A percentile compares a stretch with the other conserved stretches of the same genome.
These are phyloP conservation scores for Diaporthe vaccinii DNA, from an alignment of 2,329 filamentous ascomycete genomes.

Conservation along the genomic window DNA sequence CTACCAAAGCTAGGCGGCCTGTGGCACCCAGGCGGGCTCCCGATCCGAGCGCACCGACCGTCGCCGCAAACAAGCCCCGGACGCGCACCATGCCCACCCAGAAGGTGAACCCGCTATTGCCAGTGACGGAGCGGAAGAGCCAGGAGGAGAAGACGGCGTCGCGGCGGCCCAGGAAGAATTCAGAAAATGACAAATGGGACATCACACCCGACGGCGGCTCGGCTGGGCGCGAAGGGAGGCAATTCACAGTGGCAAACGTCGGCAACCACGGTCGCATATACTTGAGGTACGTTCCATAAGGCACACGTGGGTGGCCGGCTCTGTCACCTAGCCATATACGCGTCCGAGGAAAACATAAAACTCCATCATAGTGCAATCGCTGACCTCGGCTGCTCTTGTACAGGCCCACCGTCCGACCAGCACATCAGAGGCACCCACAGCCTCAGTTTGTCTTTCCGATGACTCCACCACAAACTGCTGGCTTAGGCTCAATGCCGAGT, in stretches of 20 bases:
- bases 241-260: slow-evolving; percentile 86
- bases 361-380: not conserved
- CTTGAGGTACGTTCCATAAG: slow-evolving; percentile 71
- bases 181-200: slow-evolving; percentile 68
- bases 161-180: slow-evolving; percentile 61
- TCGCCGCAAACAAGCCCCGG: slow-evolving; percentile 45
- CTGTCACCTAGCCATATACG: not conserved
- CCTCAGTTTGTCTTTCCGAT: slow-evolving; percentile 72
- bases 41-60: slow-evolving; percentile 15
- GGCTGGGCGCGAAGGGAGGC: slow-evolving; percentile 74
- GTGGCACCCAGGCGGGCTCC: slow-evolving; percentile 22
- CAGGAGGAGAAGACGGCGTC: slow-evolving; percentile 55
- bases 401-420: slow-evolving; percentile 73
- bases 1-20: slow-evolving; percentile 36
- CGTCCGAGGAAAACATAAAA: not conserved
- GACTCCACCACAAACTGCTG: slow-evolving; percentile 71
- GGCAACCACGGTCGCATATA: slow-evolving; percentile 88
- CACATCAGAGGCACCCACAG: slow-evolving; percentile 72
- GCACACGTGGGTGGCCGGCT: not conserved
- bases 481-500: slow-evolving; percentile 61
- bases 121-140: slow-evolving; percentile 61
- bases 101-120: slow-evolving; percentile 57
- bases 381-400: slow-evolving; percentile 23
- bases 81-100: slow-evolving; percentile 46
- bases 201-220: slow-evolving; percentile 72